These are phyloP conservation scores for Rubia balearica DNA, from an alignment of 305 asterid species.

Conservation along the genomic window DNA sequence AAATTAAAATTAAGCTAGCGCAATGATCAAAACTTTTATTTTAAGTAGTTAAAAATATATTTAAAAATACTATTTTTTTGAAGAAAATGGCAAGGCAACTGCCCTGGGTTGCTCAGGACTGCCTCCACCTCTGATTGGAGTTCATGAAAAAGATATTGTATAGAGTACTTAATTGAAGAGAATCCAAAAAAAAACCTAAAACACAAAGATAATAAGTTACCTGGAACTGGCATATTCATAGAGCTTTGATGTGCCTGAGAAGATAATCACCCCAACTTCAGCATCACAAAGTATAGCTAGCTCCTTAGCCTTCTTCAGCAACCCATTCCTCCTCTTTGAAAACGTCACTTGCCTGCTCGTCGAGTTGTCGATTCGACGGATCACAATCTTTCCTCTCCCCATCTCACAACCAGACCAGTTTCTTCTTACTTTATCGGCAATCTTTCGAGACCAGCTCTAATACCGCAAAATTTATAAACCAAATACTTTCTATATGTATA, in stretches of 20 bases:
- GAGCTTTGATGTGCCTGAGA: slow-evolving; percentile 51
- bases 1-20: no score
- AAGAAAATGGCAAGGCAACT: no score
- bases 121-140: no score
- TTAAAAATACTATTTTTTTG: no score
- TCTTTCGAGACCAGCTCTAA: not conserved
- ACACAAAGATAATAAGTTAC: slow-evolving; percentile 14
- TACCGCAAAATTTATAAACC: not conserved
- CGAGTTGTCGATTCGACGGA: slow-evolving; percentile 48
- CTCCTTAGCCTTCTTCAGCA: slow-evolving; percentile 58
- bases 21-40: no score
- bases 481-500: not conserved
- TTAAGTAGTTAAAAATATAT: no score
- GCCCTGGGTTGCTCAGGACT: no score
- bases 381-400: slow-evolving; percentile 64
- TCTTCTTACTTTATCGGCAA: not conserved
- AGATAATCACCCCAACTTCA: slow-evolving; percentile 47
- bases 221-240: slow-evolving; percentile 50
- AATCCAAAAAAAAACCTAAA: not conserved
- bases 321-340: slow-evolving; percentile 49
- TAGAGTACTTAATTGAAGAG: not conserved
- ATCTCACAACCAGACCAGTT: slow-evolving; percentile 14
- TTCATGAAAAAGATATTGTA: no score
- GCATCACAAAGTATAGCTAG: slow-evolving; percentile 59
- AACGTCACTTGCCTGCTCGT: slow-evolving; percentile 57